Evolutionary conservation across 441 rosid genomes (phyloP).

Genomic region (Mallotus repandus): DNA sequence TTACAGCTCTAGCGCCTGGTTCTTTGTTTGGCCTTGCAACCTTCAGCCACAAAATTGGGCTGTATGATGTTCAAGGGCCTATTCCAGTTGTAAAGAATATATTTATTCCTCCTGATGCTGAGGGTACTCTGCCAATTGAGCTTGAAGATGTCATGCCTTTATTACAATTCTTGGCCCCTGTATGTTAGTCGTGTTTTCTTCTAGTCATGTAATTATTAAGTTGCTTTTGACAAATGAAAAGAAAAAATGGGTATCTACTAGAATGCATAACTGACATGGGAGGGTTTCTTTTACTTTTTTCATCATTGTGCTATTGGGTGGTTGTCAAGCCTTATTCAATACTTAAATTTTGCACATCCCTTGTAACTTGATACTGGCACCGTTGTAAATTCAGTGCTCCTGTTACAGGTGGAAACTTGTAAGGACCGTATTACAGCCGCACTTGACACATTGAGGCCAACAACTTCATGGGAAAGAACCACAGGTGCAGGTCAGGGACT

Average conservation of each 20-base stretch:
- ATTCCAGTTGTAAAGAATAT: conserved; percentile 84
- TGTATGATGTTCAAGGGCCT: conserved; percentile 97
- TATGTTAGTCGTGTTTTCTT: conserved; percentile 32
- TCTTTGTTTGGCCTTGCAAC: conserved; percentile 90
- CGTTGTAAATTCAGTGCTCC: conserved; percentile 19
- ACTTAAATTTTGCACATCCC: not conserved
- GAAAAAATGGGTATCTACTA: not conserved
- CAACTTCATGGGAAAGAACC: conserved; percentile 95
- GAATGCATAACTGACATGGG: not conserved
- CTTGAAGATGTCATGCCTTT: conserved; percentile 96
- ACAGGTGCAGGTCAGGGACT: conserved; percentile 78
- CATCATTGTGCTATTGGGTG: conserved; percentile 8
- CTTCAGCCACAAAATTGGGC: conserved; percentile 88
- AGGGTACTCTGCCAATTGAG: conserved; percentile 61
- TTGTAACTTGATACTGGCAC: not conserved
- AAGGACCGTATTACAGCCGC: conserved; percentile 92
- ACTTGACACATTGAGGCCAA: conserved; percentile 93
- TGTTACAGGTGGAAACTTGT: conserved; percentile 77
- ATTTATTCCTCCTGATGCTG: conserved; percentile 73
- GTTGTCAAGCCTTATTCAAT: not conserved
- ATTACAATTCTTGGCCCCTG: conserved; percentile 88
- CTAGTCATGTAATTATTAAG: not conserved
- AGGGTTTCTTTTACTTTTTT: conserved; percentile 6
- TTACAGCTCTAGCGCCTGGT: conserved; percentile 82
- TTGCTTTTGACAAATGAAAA: not conserved